phyloP scores from a whole-genome alignment of 495 filamentous ascomycete species.

The Paragyromitra xinjiangensis region DNA sequence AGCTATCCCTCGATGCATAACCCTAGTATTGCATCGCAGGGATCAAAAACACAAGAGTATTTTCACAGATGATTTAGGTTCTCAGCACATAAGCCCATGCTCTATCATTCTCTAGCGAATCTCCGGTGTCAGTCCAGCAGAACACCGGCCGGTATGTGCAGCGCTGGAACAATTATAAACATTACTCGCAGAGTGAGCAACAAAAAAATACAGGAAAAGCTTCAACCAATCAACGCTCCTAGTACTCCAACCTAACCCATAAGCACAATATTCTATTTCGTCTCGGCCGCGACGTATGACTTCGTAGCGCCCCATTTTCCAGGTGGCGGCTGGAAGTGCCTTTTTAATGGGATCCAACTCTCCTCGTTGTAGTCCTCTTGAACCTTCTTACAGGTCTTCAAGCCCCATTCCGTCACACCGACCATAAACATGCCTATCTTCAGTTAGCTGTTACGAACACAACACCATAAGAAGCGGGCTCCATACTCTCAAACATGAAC shows the following conservation, averaged over 20 bases:
- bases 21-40: not conserved
- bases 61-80: not conserved
- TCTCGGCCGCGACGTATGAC: not conserved
- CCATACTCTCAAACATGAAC: slow-evolving; percentile 72
- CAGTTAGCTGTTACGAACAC: not conserved
- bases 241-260: not conserved
- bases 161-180: not conserved
- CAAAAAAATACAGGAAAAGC: slow-evolving; percentile 1
- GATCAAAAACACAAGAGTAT: not conserved
- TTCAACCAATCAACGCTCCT: slow-evolving; percentile 14
- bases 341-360: slow-evolving; percentile 82
- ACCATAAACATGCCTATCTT: slow-evolving; percentile 72
- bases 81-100: not conserved
- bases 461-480: not conserved
- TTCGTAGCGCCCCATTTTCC: slow-evolving; percentile 42
- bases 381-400: slow-evolving; percentile 83
- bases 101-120: not conserved
- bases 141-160: not conserved
- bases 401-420: slow-evolving; percentile 89
- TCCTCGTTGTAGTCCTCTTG: slow-evolving; percentile 84
- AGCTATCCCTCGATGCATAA: not conserved
- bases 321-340: slow-evolving; percentile 75
- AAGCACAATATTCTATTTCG: slow-evolving; percentile 16
- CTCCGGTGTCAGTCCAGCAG: not conserved
- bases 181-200: slow-evolving; percentile 6